These are phyloP conservation scores for Tilletia horrida DNA, from an alignment of 1,284 basidiomycete species.

Conservation along the genomic window DNA sequence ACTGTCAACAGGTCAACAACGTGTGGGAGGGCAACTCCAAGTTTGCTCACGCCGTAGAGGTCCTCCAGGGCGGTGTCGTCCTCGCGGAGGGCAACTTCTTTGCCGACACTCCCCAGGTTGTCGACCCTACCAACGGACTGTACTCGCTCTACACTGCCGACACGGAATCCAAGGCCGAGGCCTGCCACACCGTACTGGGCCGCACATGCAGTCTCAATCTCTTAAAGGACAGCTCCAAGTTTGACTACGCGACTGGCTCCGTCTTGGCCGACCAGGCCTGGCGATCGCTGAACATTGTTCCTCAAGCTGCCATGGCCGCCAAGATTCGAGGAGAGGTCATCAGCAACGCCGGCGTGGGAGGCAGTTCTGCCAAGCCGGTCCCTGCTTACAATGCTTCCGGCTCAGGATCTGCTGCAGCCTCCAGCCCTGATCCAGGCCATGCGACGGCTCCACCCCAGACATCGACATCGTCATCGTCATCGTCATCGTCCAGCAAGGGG, in stretches of 20 bases:
- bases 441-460: too few relatives aligned
- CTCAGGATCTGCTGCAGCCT: too few relatives aligned
- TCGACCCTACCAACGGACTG: not conserved
- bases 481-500: too few relatives aligned
- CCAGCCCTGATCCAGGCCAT: too few relatives aligned
- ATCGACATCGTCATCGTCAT: too few relatives aligned
- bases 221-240: not conserved
- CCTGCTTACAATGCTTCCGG: too few relatives aligned
- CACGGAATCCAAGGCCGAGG: not conserved
- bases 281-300: not conserved
- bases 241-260: not conserved
- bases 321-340: not conserved
- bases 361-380: too few relatives aligned
- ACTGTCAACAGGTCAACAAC: not conserved
- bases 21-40: constrained; percentile 3
- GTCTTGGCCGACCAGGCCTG: not conserved
- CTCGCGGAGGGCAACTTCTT: constrained; percentile 12
- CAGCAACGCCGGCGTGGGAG: not conserved
- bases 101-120: not conserved
- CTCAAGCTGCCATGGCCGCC: not conserved
- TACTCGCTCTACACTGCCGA: constrained; percentile 6
- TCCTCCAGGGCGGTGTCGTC: constrained; percentile 1
- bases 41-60: constrained; percentile 3
- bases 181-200: not conserved
- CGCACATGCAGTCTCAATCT: not conserved